These are phyloP conservation scores for Penstemon eatonii DNA, from an alignment of 257 asterid species.

Conservation along the genomic window DNA sequence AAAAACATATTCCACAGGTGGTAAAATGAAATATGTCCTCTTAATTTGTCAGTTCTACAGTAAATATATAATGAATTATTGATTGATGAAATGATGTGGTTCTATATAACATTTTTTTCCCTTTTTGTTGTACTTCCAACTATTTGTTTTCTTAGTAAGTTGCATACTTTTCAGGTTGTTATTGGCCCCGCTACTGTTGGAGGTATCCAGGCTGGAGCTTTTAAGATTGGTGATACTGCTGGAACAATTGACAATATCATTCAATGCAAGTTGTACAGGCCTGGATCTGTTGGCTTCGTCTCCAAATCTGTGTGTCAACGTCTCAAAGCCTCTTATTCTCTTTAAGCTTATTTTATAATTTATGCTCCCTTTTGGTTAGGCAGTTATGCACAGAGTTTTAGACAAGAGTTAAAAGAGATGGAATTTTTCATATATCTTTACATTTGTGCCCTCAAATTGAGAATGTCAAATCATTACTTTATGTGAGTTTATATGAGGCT, in stretches of 20 bases:
- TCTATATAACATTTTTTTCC: not conserved
- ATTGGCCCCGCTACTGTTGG: constrained; percentile 99
- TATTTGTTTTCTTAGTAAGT: constrained; percentile 12
- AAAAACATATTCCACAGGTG: too few species aligned
- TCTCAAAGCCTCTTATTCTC: constrained; percentile 13
- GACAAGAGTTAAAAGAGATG: too few species aligned
- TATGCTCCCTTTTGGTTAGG: not conserved
- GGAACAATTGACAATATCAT: constrained; percentile 96
- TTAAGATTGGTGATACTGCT: constrained; percentile 97
- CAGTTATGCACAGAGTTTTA: too few species aligned
- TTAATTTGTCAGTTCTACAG: not conserved
- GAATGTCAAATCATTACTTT: too few species aligned
- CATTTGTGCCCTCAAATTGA: too few species aligned
- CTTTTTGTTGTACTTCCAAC: not conserved
- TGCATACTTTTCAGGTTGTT: constrained; percentile 58
- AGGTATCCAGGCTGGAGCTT: constrained; percentile 99
- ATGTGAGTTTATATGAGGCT: too few species aligned
- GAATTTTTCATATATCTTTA: too few species aligned
- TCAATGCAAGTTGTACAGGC: constrained; percentile 93
- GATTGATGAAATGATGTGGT: not conserved
- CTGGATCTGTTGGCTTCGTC: constrained; percentile 98
- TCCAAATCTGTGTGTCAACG: constrained; percentile 83
- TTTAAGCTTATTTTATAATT: not conserved
- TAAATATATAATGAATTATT: not conserved
- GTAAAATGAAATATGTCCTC: not conserved